Base-by-base conservation (phyloP, 1,284 basidiomycete species). In the Kwoniella shivajii region DNA sequence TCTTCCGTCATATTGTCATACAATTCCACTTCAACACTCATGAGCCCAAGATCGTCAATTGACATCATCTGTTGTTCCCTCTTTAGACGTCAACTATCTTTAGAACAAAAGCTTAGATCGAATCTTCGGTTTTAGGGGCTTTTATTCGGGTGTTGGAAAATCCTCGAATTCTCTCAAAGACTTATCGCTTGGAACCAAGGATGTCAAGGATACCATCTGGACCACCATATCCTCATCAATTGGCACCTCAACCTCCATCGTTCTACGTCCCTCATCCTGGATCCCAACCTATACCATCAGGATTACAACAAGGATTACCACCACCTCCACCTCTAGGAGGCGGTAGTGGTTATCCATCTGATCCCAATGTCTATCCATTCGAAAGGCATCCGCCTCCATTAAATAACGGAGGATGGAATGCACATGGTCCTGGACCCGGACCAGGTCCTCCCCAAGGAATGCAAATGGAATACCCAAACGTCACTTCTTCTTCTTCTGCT, bases 171-270 rank as follows among this genome's bases (percentile, higher is more conserved):
- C n/a, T n/a, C n/a, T n/a, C n/a, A n/a, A n/a, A n/a, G n/a, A n/a
- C n/a, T n/a, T n/a, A n/a, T n/a, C n/a, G n/a, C n/a, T n/a, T n/a
- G n/a, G n/a, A n/a, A n/a, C n/a, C n/a, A 33, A 34, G 18, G 22
- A 62, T 62, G 60, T 62, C 60, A 14, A 49, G 60, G 18, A 58
- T 59, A 37, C 60, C 60, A 1, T 50, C 60, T 6, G 57, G 54
- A 36, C 51, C 56, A 24, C 59, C 38, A 14, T 53, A 57, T 26
- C 22, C 57, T 18, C 33, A 51, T 56, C 57, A 45, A 10, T 22
- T 50, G 39, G 34, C 48, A 26, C 43, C 43, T 47, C 52, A 47
- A 29, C 20, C 18, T 14, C 36, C 44, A 16, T 5, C 34, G 14
- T 45, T 37, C 29, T 53, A 53, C 20, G 39, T 34, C 30, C 37